Base-by-base conservation (phyloP, 1,139 yeast genomes). In the Candida sp. region DNA sequence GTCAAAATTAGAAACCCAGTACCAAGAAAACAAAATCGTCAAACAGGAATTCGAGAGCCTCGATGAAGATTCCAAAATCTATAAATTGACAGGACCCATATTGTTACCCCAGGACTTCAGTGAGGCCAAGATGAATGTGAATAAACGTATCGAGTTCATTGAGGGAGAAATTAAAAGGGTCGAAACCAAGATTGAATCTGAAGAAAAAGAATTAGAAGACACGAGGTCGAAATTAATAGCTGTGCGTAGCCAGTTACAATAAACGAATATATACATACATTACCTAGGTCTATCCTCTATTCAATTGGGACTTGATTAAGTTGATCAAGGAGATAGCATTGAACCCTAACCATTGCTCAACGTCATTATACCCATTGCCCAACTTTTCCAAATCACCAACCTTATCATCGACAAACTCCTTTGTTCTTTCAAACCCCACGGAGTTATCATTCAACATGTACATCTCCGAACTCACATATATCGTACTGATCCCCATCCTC, bases 11-110 rank as follows among this genome's bases (percentile, higher is more conserved):
- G 96, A 88, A 63, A 87, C 94, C 0, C 96, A 88, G 66, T 81
- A 71, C 60, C 98, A 94, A 69, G 99, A 94, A 68, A 93, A 93
- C 70, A 87, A 86, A 64, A 92, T 94, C 48, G 99, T 94, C n/a
- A 78, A 86, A 61, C 85, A 83, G 38, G 98, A 94, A 69, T 89
- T 94, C 62, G 81, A 78, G 23, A 68, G 71, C 48, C 72, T 92
- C 56, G 76, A 83, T 57, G 84, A 79, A 45, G 73, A 70, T 40
- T 80, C 96, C 17, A 89, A 88, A 60, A 86, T 94, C 37, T 94
- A 84, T 73, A 94, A 94, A 69, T 79, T 93, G 58, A 89, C 94
- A 23, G 99, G 99, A 1, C 97, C 97, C 8, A 92, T 93, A 6
- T 77, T 94, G 55, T 77, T 94, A 55, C 98, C 98, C 2, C 97